These are phyloP conservation scores for Mangifera indica DNA, from an alignment of 345 rosid species.

Conservation along the genomic window DNA sequence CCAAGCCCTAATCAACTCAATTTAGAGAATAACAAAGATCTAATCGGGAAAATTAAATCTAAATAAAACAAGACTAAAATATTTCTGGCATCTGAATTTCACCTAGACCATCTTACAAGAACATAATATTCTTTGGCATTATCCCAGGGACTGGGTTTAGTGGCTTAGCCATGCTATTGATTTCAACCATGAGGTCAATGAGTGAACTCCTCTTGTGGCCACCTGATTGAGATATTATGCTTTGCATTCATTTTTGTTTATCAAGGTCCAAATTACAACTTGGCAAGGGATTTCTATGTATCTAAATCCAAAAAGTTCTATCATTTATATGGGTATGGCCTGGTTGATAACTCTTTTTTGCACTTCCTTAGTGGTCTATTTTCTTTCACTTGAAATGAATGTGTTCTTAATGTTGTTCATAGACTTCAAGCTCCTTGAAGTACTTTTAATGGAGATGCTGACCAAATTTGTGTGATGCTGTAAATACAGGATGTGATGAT, in stretches of 20 bases:
- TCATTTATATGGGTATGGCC: too few relatives aligned
- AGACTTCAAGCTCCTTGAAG: constrained; percentile 5
- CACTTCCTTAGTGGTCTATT: not conserved
- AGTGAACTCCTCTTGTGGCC: not conserved
- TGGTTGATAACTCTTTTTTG: not conserved
- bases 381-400: not conserved
- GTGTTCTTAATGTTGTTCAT: not conserved
- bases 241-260: too few relatives aligned
- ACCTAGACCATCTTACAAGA: not conserved
- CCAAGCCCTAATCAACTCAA: too few relatives aligned
- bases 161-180: not conserved
- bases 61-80: too few relatives aligned
- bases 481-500: constrained; percentile 51
- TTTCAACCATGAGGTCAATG: not conserved
- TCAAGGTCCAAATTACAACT: too few relatives aligned
- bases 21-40: too few relatives aligned
- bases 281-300: too few relatives aligned
- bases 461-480: not conserved
- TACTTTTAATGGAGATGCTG: constrained; percentile 11
- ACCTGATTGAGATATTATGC: not conserved
- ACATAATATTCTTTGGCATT: not conserved
- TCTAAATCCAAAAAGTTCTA: too few relatives aligned
- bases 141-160: not conserved
- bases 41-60: not conserved
- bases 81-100: not conserved